Base-by-base conservation (phyloP, 2,329 filamentous ascomycete species). In the Scytalidium lignicola region DNA sequence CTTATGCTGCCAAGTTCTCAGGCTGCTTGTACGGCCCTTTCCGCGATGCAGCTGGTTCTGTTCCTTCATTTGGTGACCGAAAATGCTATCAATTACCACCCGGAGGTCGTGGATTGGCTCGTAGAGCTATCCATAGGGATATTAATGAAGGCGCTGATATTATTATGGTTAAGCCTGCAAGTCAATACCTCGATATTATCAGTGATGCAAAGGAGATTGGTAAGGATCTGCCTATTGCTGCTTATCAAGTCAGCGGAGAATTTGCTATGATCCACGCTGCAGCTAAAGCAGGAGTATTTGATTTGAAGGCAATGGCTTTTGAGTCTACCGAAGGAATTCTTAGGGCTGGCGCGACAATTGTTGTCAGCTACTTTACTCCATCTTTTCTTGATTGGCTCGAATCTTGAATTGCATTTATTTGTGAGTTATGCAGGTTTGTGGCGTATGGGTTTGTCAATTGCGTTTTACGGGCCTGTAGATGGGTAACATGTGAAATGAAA, bases 151-250 rank as follows among this genome's bases (percentile, higher is more conserved):
- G 93, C 21, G 93, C 93, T 18, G 93, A 99, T 64, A 90, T 96
- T 59, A 96, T 99, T 70, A 96, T 99, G 92, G 93, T 99, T 54
- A 99, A 99, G 77, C 93, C 93, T 2, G 93, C 93, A 9, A 88
- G 88, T 61, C 90, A 92, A 68, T 99, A 96, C 67, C 79, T 99
- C 42, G 93, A 99, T 70, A 96, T 99, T 62, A 97, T 99, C 67
- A 90, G 88, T 58, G 93, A 99, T 65, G 93, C 93, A 47, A 97
- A 96, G 74, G 90, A 96, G 47, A 79, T 97, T 47, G 92, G 89
- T 51, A 86, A 85, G 65, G 90, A 97, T 67, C 78, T 97, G 68
- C 93, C 93, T 2, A 79, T 99, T 29, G 92, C 93, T 1, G 92
- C 93, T 19, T 99, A 99, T 68, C 93, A 99, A 68, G 93, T 99